phyloP scores from a whole-genome alignment of 352 stramenopile species.

The Globisporangium heterothallicum region DNA sequence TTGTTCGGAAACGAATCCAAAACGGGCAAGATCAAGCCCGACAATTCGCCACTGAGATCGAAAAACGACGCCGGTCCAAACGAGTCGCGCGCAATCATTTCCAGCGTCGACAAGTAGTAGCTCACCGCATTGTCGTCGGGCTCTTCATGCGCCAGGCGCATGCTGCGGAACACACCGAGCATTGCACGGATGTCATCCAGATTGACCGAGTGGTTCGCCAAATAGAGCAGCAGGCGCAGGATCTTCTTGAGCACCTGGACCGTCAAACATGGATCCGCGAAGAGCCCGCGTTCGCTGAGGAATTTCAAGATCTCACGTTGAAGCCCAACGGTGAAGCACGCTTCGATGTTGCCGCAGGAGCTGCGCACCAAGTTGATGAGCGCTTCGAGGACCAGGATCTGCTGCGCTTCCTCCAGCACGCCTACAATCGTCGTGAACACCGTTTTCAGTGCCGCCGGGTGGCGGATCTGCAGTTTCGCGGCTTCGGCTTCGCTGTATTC shows the following conservation, averaged over 20 bases:
- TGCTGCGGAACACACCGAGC: slow-evolving; percentile 71
- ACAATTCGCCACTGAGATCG: slow-evolving; percentile 75
- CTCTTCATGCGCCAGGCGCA: slow-evolving; percentile 58
- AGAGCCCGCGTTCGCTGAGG: slow-evolving; percentile 62
- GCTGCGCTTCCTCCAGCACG: slow-evolving; percentile 56
- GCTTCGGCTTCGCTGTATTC: slow-evolving; percentile 60
- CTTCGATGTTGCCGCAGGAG: slow-evolving; percentile 73
- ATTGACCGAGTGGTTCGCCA: slow-evolving; percentile 72
- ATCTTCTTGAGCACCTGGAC: slow-evolving; percentile 72
- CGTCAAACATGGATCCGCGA: slow-evolving; percentile 49
- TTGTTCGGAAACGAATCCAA: slow-evolving; percentile 70
- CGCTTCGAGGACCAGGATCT: slow-evolving; percentile 61
- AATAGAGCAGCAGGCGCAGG: slow-evolving; percentile 67
- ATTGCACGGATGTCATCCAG: slow-evolving; percentile 80
- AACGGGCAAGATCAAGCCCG: slow-evolving; percentile 59
- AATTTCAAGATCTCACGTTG: slow-evolving; percentile 72
- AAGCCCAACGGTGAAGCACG: slow-evolving; percentile 59
- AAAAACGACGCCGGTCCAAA: slow-evolving; percentile 81
- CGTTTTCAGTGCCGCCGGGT: slow-evolving; percentile 48
- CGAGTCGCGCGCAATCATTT: slow-evolving; percentile 83
- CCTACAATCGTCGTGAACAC: slow-evolving; percentile 68
- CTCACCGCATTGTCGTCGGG: slow-evolving; percentile 68
- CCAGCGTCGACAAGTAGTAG: slow-evolving; percentile 74
- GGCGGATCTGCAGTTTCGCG: slow-evolving; percentile 55
- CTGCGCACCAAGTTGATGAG: slow-evolving; percentile 74